Conservation (phyloP, 2,329 filamentous ascomycete genomes). For the Aspergillus cejpii region DNA sequence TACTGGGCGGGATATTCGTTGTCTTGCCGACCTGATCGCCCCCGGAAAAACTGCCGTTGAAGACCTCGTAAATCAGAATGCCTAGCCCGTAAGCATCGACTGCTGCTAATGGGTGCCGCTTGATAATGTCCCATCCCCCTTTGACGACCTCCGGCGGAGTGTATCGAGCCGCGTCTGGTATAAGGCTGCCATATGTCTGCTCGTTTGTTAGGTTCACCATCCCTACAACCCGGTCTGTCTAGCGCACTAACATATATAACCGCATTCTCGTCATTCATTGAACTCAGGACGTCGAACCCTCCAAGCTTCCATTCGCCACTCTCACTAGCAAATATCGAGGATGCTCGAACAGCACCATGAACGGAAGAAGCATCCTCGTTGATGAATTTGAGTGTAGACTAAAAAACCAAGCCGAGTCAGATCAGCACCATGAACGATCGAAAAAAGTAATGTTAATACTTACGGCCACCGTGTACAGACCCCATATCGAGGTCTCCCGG, state of each 20-base stretch:
- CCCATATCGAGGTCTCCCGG: slow-evolving; percentile 95
- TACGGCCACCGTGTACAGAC: slow-evolving; percentile 77
- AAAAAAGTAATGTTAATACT: slow-evolving; percentile 9
- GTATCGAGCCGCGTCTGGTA: slow-evolving; percentile 79
- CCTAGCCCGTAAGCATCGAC: slow-evolving; percentile 86
- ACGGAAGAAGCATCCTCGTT: slow-evolving; percentile 89
- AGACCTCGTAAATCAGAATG: slow-evolving; percentile 78
- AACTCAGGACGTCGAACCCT: slow-evolving; percentile 89
- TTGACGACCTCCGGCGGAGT: slow-evolving; percentile 79
- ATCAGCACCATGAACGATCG: background rate
- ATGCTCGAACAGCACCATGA: slow-evolving; percentile 77
- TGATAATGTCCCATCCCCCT: slow-evolving; percentile 85
- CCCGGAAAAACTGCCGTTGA: slow-evolving; percentile 75
- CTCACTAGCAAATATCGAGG: slow-evolving; percentile 86
- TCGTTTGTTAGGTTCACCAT: slow-evolving; percentile 10
- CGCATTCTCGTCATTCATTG: slow-evolving; percentile 90
- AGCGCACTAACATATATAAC: slow-evolving; percentile 64
- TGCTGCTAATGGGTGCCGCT: slow-evolving; percentile 70
- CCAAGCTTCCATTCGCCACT: slow-evolving; percentile 97
- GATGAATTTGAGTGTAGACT: slow-evolving; percentile 92
- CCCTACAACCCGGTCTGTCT: background rate
- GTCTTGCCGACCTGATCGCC: slow-evolving; percentile 76
- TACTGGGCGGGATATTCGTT: slow-evolving; percentile 74
- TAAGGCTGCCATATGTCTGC: slow-evolving; percentile 75
- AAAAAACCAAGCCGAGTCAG: background rate